These are phyloP conservation scores for Coffea canephora DNA, from an alignment of 257 asterid species.

Conservation along the genomic window DNA sequence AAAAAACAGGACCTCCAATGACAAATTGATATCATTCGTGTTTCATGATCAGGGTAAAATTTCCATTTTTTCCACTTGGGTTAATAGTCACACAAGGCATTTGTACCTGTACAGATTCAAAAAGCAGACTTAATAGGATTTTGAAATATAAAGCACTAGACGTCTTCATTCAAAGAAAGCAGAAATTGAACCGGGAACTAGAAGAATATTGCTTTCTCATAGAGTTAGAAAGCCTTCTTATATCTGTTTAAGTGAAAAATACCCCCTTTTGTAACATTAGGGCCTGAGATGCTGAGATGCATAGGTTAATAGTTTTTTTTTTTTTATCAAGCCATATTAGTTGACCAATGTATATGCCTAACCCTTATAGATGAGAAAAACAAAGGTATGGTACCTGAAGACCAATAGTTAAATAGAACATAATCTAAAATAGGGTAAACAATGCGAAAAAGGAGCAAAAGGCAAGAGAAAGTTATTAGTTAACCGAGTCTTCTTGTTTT, in stretches of 20 bases:
- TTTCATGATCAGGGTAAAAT: not conserved
- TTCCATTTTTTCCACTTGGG: not conserved
- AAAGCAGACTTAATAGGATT: not conserved
- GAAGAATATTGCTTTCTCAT: not conserved
- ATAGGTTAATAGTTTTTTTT: not conserved
- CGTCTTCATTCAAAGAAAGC: not conserved
- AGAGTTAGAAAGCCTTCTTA: not conserved
- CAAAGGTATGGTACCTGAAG: not conserved
- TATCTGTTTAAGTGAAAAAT: not conserved
- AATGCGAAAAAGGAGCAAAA: not conserved
- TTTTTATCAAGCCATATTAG: no score
- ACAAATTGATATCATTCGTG: not conserved
- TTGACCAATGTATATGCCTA: not conserved
- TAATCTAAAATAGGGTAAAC: not conserved
- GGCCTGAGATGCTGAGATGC: not conserved
- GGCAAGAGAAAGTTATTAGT: not conserved
- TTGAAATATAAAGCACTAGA: not conserved
- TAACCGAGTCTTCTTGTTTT: not conserved
- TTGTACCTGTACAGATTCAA: not conserved
- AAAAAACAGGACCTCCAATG: conserved; percentile 3
- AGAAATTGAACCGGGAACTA: not conserved
- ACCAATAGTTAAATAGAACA: not conserved
- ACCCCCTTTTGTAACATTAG: not conserved
- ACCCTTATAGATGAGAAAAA: no score
- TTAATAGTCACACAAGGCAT: not conserved